Evolutionary conservation across 257 asterid species (phyloP).

Genomic region (Solanum gandarillasii): DNA sequence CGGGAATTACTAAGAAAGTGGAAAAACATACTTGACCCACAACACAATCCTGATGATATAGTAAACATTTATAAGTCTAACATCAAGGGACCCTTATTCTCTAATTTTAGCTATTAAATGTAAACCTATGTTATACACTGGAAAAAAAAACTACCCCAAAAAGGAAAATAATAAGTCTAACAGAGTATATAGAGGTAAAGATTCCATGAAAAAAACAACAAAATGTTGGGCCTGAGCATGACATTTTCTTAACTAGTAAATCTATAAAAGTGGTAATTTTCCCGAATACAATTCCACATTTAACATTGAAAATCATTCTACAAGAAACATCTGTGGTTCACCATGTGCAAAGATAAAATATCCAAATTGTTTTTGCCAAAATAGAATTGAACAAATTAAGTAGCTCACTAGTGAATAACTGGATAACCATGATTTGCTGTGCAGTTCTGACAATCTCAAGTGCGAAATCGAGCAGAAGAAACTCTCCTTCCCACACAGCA

Average conservation of each 20-base stretch:
- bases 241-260: not conserved
- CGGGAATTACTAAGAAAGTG: not conserved
- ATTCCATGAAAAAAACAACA: not conserved
- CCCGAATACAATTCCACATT: not conserved
- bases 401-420: not conserved
- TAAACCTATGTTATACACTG: not conserved
- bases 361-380: not conserved
- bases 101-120: not conserved
- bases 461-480: not conserved
- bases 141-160: not conserved
- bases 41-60: not conserved
- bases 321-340: not conserved
- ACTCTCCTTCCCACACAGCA: not conserved
- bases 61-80: not conserved
- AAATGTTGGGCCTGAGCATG: not conserved
- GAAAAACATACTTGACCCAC: not conserved
- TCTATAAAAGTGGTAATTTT: not conserved
- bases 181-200: not conserved
- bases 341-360: not conserved
- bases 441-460: not conserved
- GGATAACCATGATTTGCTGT: not conserved
- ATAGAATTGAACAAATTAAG: not conserved
- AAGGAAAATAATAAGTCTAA: not conserved
- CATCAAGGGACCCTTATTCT: not conserved
- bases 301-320: not conserved